phyloP scores from a whole-genome alignment of 148 eudicot species.

The Euryodendron excelsum region DNA sequence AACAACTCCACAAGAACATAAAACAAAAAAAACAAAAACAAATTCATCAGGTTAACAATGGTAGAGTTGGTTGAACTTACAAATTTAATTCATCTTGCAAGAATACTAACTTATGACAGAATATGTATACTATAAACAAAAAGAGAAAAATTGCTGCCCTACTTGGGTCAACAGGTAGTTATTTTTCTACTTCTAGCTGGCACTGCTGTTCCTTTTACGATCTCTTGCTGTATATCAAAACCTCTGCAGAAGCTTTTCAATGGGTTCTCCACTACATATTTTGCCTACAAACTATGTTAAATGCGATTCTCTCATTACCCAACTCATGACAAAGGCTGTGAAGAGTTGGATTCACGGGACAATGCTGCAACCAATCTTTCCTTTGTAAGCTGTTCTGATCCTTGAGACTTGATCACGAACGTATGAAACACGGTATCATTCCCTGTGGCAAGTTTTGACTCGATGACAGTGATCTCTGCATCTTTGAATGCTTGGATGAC shows the following conservation, averaged over 20 bases:
- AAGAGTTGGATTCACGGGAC: constrained; percentile 42
- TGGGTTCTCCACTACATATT: constrained; percentile 14
- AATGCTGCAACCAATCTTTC: constrained; percentile 62
- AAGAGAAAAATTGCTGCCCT: constrained; percentile 17
- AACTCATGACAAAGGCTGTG: constrained; percentile 26
- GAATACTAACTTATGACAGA: constrained; percentile 20
- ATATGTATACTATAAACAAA: constrained; percentile 38
- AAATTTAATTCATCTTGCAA: constrained; percentile 25
- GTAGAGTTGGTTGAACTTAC: constrained; percentile 5
- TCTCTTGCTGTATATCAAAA: constrained; percentile 26
- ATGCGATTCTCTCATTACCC: constrained; percentile 24
- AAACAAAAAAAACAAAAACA: background rate
- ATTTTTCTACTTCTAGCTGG: constrained; percentile 24
- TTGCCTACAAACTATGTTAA: constrained; percentile 19
- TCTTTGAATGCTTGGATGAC: constrained; percentile 63
- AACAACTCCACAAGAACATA: background rate
- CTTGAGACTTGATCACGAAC: constrained; percentile 58
- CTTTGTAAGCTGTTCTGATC: constrained; percentile 61
- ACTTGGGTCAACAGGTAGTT: constrained; percentile 21
- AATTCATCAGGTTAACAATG: constrained; percentile 7
- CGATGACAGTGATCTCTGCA: constrained; percentile 41
- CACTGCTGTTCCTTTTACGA: background rate
- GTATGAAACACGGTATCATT: constrained; percentile 68
- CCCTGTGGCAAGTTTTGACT: constrained; percentile 57
- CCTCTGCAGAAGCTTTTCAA: constrained; percentile 21